Base-by-base conservation (phyloP, 2,329 filamentous ascomycete species). In the Fusarium lyarnte region DNA sequence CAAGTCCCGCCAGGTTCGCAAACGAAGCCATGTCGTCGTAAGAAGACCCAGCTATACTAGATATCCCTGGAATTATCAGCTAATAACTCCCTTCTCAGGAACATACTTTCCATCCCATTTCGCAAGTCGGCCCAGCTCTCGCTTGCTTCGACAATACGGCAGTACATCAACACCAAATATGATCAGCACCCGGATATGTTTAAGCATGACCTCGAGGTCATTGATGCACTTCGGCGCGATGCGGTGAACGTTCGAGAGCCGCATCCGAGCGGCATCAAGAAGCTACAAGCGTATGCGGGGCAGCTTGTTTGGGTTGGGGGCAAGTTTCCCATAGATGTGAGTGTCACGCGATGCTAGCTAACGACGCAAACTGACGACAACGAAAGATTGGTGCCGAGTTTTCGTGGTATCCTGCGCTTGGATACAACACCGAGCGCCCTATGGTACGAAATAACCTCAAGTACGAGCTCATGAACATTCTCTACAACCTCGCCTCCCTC, bases 161-260 rank as follows among this genome's bases (percentile, higher is more conserved):
- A 96, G 80, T 98, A 99, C 85, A 98, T 99, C 79, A 97, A 94
- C 69, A 92, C 90, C 82, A 98, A 98, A 87, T 98, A 98, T 91
- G 95, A 98, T 82, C 96, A 99, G 81, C 95, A 97, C 80, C 95
- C 96, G 38, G 94, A 98, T 82, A 97, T 97, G 92, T 99, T 99
- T 83, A 90, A 90, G 71, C 89, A 93, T 72, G 96, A 99, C 84
- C 90, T 90, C 65, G 91, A 95, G 79, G 89, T 92, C 73, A 94
- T 99, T 78, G 94, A 98, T 79, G 86, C 89, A 53, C 85, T 98
- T 64, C 91, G 96, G 9, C 89, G 89, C 70, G 93, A 97, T 80
- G 96, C 96, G n/a, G 87, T 97, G 61, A 94, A 94, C 81, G 92
- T 96, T 5, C 90, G 92, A 66, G 96, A 99, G 80, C 91, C 96